These are phyloP conservation scores for Fistulifera pelliculosa DNA, from an alignment of 108 stramenopile species.

Conservation along the genomic window DNA sequence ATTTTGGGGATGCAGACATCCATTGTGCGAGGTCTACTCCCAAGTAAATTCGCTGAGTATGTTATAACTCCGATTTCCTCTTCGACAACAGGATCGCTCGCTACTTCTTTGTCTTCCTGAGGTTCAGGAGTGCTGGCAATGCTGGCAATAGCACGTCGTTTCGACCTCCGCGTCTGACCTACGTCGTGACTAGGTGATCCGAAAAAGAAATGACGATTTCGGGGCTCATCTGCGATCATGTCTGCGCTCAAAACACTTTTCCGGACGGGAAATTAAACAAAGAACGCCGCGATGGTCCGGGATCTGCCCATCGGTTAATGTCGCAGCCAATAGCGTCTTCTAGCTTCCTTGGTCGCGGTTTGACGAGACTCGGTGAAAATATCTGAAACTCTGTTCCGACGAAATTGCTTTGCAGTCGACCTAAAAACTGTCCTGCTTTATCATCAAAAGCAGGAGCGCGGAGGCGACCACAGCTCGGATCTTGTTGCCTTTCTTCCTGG, in stretches of 20 bases:
- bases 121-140: conserved; percentile 17
- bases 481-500: background rate
- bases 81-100: conserved; percentile 22
- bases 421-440: conserved; percentile 19
- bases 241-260: background rate
- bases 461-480: background rate
- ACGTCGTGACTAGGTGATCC: background rate
- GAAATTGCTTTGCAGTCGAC: conserved; percentile 75
- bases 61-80: conserved; percentile 73
- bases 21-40: conserved; percentile 82
- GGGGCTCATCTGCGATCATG: background rate
- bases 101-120: conserved; percentile 6
- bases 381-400: conserved; percentile 85
- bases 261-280: background rate
- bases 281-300: too few species aligned
- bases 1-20: conserved; percentile 83
- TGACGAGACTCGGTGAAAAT: conserved; percentile 24
- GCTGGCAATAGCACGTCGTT: conserved; percentile 56
- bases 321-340: too few species aligned
- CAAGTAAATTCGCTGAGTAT: conserved; percentile 79
- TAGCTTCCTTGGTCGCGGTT: background rate
- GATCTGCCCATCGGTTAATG: too few species aligned
- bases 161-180: conserved; percentile 7
- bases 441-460: conserved; percentile 2
- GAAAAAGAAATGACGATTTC: background rate